phyloP scores from a whole-genome alignment of 129 eudicot genomes.

The Arctium lappa region DNA sequence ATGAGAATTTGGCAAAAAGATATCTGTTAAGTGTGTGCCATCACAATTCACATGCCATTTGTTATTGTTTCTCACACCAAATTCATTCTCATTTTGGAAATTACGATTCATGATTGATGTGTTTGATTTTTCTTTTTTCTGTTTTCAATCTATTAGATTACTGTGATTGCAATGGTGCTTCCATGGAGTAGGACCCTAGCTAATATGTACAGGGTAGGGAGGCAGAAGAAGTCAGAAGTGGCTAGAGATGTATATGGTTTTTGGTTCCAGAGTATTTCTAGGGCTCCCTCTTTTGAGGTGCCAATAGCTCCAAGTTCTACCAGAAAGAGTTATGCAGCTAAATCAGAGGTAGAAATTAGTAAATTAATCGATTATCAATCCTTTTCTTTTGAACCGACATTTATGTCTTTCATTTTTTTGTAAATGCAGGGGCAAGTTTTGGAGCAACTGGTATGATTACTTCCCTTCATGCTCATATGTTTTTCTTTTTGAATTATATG shows the following conservation, averaged over 20 bases:
- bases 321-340: neutral
- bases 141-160: slow-evolving; percentile 12
- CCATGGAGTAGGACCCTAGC: slow-evolving; percentile 1
- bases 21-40: neutral
- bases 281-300: neutral
- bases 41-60: neutral
- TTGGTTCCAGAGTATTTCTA: neutral
- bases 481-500: neutral
- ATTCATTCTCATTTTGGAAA: neutral
- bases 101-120: neutral
- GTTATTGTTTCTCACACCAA: neutral
- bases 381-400: neutral
- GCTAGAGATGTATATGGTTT: neutral
- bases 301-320: neutral
- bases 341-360: slow-evolving; percentile 5
- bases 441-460: slow-evolving; percentile 9
- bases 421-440: slow-evolving; percentile 11
- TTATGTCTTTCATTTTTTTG: neutral
- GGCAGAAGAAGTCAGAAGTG: neutral
- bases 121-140: neutral
- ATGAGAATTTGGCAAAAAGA: too few relatives aligned
- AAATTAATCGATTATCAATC: neutral
- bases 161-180: slow-evolving; percentile 5
- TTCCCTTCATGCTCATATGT: neutral
- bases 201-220: neutral